A percentile compares a stretch with the other conserved stretches of the same genome.
Conservation (phyloP, 495 filamentous ascomycete species). For the Aspergillus campestris region DNA sequence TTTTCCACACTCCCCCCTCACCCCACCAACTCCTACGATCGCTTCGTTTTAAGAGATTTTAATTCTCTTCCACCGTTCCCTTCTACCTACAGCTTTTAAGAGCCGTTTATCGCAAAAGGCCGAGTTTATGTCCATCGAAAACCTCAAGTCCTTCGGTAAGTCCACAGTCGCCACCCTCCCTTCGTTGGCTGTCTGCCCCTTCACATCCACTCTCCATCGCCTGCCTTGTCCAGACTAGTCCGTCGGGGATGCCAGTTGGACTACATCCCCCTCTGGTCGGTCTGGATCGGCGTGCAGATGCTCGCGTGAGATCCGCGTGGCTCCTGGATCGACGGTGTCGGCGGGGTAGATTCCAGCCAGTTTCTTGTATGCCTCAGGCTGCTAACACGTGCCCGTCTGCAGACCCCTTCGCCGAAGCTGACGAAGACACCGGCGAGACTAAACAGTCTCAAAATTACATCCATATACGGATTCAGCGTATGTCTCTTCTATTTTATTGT, state of each 20-base stretch:
- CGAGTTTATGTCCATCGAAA: conserved; percentile 99
- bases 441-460: conserved; percentile 96
- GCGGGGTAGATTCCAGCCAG: conserved; percentile 31
- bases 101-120: conserved; percentile 36
- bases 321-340: background rate
- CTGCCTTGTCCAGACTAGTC: background rate
- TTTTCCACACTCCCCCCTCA: conserved; percentile 6
- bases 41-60: conserved; percentile 26
- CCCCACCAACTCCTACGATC: conserved; percentile 14
- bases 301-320: conserved; percentile 5
- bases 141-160: conserved; percentile 98
- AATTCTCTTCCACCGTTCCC: conserved; percentile 27
- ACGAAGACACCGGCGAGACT: conserved; percentile 93
- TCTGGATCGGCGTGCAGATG: background rate
- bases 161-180: conserved; percentile 27
- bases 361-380: conserved; percentile 19
- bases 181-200: conserved; percentile 3
- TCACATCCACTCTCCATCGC: background rate
- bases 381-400: conserved; percentile 23
- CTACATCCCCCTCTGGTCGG: background rate
- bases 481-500: conserved; percentile 28
- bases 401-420: conserved; percentile 99
- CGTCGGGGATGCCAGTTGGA: background rate
- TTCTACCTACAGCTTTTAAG: conserved; percentile 36
- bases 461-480: conserved; percentile 99